phyloP scores from a whole-genome alignment of 352 stramenopile species.

The Phytophthora megakarya region DNA sequence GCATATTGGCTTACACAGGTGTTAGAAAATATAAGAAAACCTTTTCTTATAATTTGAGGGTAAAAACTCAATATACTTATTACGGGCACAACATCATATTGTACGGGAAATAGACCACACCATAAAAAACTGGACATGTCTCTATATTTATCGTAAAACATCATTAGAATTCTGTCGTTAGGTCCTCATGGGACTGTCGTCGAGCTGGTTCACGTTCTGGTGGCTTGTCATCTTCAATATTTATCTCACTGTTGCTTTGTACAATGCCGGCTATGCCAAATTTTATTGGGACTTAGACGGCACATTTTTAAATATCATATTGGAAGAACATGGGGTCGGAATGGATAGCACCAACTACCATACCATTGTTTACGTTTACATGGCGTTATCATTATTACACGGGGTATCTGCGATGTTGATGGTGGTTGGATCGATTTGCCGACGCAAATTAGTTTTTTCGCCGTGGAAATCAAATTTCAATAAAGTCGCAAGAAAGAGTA shows the following conservation, averaged over 20 bases:
- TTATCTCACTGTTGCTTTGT: conserved; percentile 11
- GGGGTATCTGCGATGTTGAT: conserved; percentile 17
- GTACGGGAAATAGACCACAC: too few relatives aligned
- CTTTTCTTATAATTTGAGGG: too few relatives aligned
- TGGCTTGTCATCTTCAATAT: conserved; percentile 21
- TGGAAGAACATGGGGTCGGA: conserved; percentile 26
- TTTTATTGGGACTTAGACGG: conserved; percentile 31
- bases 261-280: conserved; percentile 20
- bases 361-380: conserved; percentile 24
- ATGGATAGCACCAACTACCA: conserved; percentile 22
- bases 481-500: background rate
- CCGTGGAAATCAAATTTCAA: too few relatives aligned
- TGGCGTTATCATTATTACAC: conserved; percentile 25
- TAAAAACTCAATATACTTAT: too few relatives aligned
- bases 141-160: too few relatives aligned
- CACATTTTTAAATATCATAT: conserved; percentile 11
- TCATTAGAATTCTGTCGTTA: too few relatives aligned
- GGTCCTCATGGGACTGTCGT: too few relatives aligned
- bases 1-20: too few relatives aligned
- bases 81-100: too few relatives aligned
- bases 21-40: too few relatives aligned
- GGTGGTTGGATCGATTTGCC: conserved; percentile 8
- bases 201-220: conserved; percentile 24
- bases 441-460: conserved; percentile 12
- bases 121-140: too few relatives aligned